phyloP scores from a whole-genome alignment of 1,284 basidiomycete species.

The Cutaneotrichosporon sp. region DNA sequence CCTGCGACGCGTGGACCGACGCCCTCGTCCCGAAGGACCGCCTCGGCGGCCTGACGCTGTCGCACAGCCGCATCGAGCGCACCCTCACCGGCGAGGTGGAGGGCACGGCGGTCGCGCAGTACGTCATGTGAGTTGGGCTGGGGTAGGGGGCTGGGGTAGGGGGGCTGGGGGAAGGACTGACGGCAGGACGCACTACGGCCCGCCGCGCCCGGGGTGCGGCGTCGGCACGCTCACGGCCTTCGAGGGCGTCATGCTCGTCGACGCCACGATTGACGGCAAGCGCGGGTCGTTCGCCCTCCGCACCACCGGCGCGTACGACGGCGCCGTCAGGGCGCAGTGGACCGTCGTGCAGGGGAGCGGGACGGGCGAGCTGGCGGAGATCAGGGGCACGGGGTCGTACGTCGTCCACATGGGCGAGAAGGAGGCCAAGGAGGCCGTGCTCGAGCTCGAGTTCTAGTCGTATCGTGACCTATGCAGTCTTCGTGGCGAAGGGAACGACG shows the following conservation, averaged over 20 bases:
- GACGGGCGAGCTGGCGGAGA: neutral
- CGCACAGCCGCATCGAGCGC: neutral
- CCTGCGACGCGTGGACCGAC: neutral
- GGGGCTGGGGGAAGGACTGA: too few species aligned
- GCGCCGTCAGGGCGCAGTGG: neutral
- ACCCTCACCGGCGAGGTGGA: neutral
- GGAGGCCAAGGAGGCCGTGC: neutral
- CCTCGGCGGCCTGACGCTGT: conserved; percentile 1
- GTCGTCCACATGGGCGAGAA: neutral
- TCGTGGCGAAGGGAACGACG: too few species aligned
- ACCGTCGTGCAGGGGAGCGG: neutral
- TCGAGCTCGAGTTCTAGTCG: neutral
- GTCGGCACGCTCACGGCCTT: neutral
- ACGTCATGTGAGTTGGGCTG: too few species aligned
- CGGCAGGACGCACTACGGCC: conserved; percentile 2
- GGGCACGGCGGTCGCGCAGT: conserved; percentile 2
- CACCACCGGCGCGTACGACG: neutral
- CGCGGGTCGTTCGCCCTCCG: neutral
- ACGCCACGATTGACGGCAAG: conserved; percentile 2
- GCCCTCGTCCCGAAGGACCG: neutral
- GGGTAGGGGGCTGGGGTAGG: too few species aligned
- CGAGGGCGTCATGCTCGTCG: conserved; percentile 5
- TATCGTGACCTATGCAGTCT: too few species aligned
- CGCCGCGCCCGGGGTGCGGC: neutral
- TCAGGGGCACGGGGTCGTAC: neutral